These are phyloP conservation scores for Phytophthora brassicae DNA, from an alignment of 352 stramenopile species.

Conservation along the genomic window DNA sequence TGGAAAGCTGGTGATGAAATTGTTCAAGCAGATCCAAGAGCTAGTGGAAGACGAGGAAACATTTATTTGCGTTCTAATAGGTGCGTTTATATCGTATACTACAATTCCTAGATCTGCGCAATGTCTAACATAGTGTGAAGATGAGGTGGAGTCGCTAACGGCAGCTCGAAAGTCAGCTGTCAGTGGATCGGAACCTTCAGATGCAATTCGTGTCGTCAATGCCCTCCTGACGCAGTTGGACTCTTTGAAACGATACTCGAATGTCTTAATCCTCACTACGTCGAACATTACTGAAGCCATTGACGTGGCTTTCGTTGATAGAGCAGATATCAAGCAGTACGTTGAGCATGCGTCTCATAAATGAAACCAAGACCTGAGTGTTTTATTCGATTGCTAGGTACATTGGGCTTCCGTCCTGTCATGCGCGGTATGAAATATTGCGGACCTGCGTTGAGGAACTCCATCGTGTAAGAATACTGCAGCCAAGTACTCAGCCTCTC, in stretches of 20 bases:
- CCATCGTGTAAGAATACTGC: slow-evolving; percentile 67
- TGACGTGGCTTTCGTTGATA: slow-evolving; percentile 92
- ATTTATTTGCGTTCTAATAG: slow-evolving; percentile 92
- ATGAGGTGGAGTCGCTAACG: slow-evolving; percentile 93
- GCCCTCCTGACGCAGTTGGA: slow-evolving; percentile 90
- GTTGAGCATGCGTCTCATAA: slow-evolving; percentile 12
- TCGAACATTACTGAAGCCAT: slow-evolving; percentile 93
- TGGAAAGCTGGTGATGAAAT: slow-evolving; percentile 91
- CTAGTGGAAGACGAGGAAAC: slow-evolving; percentile 86
- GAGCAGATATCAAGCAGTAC: slow-evolving; percentile 92
- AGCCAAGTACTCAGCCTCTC: slow-evolving; percentile 14
- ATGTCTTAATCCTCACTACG: slow-evolving; percentile 93
- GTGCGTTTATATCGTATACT: no score
- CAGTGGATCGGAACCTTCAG: slow-evolving; percentile 84
- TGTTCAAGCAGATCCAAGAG: slow-evolving; percentile 92
- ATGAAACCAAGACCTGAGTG: not conserved
- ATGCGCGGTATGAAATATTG: slow-evolving; percentile 86
- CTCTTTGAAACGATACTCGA: slow-evolving; percentile 75
- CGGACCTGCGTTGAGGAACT: slow-evolving; percentile 84
- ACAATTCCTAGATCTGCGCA: no score
- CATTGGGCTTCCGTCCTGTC: slow-evolving; percentile 57
- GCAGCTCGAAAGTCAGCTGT: slow-evolving; percentile 70
- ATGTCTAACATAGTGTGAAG: no score
- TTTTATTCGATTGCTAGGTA: slow-evolving; percentile 35
- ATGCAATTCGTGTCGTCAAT: slow-evolving; percentile 93